Conservation (phyloP, 495 filamentous ascomycete genomes). For the Pseudoneurospora amorphoporcata region DNA sequence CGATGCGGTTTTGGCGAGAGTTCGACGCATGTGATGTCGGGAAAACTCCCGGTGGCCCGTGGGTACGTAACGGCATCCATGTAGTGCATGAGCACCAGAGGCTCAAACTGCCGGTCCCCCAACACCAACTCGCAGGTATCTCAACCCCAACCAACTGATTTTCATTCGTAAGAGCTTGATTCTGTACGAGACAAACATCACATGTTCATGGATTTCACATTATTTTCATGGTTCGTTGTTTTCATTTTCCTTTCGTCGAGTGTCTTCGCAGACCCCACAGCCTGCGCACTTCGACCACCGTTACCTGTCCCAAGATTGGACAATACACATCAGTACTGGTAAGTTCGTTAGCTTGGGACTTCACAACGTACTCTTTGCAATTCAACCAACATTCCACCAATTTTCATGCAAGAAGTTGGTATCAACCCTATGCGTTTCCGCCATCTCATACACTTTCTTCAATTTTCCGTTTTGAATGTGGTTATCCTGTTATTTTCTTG, state of each 20-base stretch:
- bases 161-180: not conserved
- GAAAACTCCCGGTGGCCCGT: not conserved
- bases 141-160: not conserved
- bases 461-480: no score
- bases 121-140: not conserved
- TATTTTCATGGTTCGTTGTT: not conserved
- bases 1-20: not conserved
- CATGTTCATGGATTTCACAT: not conserved
- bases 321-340: no score
- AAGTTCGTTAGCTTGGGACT: no score
- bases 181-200: not conserved
- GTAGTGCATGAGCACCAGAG: not conserved
- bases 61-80: not conserved
- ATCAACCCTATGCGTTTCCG: no score
- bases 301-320: not conserved
- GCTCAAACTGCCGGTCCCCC: not conserved
- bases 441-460: no score
- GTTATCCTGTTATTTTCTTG: no score
- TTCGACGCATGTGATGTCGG: not conserved
- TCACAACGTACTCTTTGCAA: no score
- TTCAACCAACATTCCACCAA: no score
- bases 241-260: not conserved
- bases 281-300: not conserved
- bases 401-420: no score
- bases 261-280: not conserved